Base-by-base conservation (phyloP, 495 filamentous ascomycete species). In the Pyrenula massariospora region DNA sequence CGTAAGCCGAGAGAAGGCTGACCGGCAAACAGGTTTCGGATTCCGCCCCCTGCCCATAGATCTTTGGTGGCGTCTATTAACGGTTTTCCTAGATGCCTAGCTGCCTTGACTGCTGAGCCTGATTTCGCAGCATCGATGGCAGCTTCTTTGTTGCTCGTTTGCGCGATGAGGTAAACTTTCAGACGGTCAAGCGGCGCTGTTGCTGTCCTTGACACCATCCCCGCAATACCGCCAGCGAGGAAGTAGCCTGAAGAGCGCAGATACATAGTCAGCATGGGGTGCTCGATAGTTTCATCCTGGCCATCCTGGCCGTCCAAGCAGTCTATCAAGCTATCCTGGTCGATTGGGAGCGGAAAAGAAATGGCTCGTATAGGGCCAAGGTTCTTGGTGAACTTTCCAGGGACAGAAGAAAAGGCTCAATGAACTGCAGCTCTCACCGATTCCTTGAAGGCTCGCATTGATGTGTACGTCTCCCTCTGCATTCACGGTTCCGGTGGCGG, bases 111-210 rank as follows among this genome's bases (percentile, higher is more conserved):
- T 2, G 87, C 77, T 53, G 84, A 81, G 47, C 88, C 89, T 23
- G 83, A 77, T 64, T 90, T 89, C 1, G 78, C 86, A 24, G 87
- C 85, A 52, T 78, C 70, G 54, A 85, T 65, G 52, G 81, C 82
- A 62, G 81, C 76, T 61, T 80, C 56, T 56, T 76, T 74, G 47
- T 77, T 71, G 42, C 81, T 81, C 47, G 88, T 91, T 71, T 95
- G 91, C 21, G 94, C 92, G 63, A 98, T 95, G 49, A 98, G 83
- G 68, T 94, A 97, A 56, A 98, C 92, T 68, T 96, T 96, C 54
- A 98, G 80, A 62, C 93, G 90, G 71, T 98, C 93, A 69, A 98
- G 83, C 53, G 93, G 93, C 20, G 93, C 93, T 48, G 93, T 98
- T 56, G 88, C 83, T 67, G 93, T 96, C 59, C 93, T 82, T 57